Evolutionary conservation across 495 filamentous ascomycete genomes (phyloP).

Genomic region (Pseudevernia furfuracea): DNA sequence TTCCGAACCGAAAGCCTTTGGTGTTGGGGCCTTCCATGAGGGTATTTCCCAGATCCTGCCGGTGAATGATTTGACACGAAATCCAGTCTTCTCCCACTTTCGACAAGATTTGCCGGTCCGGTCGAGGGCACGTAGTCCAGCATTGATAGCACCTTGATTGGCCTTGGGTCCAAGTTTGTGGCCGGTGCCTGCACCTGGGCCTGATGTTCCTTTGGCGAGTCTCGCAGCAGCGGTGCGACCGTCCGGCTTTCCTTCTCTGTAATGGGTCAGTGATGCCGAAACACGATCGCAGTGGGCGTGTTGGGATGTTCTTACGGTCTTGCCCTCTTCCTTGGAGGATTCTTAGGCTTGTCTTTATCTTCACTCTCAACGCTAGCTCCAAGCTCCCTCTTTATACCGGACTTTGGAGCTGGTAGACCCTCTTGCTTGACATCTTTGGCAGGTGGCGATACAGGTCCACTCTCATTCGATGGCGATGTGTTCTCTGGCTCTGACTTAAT

Average conservation of each 20-base stretch:
- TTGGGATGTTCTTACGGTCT: constrained; percentile 65
- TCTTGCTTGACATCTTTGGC: constrained; percentile 52
- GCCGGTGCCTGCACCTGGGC: constrained; percentile 31
- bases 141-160: constrained; percentile 96
- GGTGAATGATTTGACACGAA: constrained; percentile 87
- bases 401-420: constrained; percentile 48
- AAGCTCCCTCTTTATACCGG: constrained; percentile 52
- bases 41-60: constrained; percentile 77
- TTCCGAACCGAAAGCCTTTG: constrained; percentile 34
- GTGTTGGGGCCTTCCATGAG: constrained; percentile 70
- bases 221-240: constrained; percentile 30
- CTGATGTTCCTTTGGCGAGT: constrained; percentile 25
- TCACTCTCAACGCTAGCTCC: constrained; percentile 49
- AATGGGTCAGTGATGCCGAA: constrained; percentile 26
- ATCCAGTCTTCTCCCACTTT: constrained; percentile 75
- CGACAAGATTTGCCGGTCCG: constrained; percentile 83
- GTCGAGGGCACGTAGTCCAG: constrained; percentile 86
- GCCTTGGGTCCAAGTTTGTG: constrained; percentile 94
- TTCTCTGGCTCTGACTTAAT: constrained; percentile 42
- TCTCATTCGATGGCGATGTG: constrained; percentile 47
- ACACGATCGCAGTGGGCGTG: constrained; percentile 4
- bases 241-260: constrained; percentile 55
- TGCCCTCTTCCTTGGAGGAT: constrained; percentile 91
- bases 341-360: constrained; percentile 70
- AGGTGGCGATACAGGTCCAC: constrained; percentile 37